A percentile compares a stretch with the other conserved stretches of the same genome.
Evolutionary conservation across 2,329 filamentous ascomycete genomes (phyloP).

Genomic region (Apiospora phragmitis): DNA sequence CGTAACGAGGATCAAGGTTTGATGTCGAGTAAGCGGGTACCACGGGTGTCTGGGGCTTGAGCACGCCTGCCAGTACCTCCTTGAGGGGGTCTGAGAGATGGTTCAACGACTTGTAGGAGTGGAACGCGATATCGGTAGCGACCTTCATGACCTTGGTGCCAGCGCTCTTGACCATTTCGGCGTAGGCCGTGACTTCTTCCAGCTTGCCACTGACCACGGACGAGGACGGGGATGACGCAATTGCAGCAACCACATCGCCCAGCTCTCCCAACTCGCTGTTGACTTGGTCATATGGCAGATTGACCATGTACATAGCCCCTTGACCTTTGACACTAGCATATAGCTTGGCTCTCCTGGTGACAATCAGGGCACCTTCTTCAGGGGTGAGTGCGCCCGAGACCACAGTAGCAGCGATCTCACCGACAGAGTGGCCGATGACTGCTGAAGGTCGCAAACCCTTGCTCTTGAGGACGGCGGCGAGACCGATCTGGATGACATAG

Average conservation of each 20-base stretch:
- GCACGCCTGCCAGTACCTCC: conserved; percentile 21
- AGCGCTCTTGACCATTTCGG: conserved; percentile 26
- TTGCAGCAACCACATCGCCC: conserved; percentile 32
- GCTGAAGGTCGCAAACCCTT: conserved; percentile 34
- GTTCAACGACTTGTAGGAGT: conserved; percentile 36
- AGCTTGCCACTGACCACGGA: conserved; percentile 35
- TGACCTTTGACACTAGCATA: conserved; percentile 17
- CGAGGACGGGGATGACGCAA: conserved; percentile 36
- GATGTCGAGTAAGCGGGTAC: conserved; percentile 37
- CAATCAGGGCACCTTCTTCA: conserved; percentile 36
- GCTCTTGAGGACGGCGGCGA: conserved; percentile 30
- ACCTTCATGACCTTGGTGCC: conserved; percentile 35
- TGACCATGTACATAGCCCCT: conserved; percentile 24
- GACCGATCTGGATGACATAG: conserved; percentile 36
- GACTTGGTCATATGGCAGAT: conserved; percentile 30
- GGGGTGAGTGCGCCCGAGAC: conserved; percentile 33
- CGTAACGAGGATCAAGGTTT: conserved; percentile 23
- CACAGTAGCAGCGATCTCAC: conserved; percentile 41
- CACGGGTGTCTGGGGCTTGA: conserved; percentile 21
- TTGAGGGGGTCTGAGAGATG: conserved; percentile 30
- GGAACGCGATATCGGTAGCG: conserved; percentile 42
- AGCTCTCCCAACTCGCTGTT: conserved; percentile 21
- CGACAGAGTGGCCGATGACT: conserved; percentile 42
- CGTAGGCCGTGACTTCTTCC: conserved; percentile 24
- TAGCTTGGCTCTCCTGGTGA: conserved; percentile 32